These are phyloP conservation scores for Aspergillus japonicus DNA, from an alignment of 2,329 filamentous ascomycete genomes.

Conservation along the genomic window DNA sequence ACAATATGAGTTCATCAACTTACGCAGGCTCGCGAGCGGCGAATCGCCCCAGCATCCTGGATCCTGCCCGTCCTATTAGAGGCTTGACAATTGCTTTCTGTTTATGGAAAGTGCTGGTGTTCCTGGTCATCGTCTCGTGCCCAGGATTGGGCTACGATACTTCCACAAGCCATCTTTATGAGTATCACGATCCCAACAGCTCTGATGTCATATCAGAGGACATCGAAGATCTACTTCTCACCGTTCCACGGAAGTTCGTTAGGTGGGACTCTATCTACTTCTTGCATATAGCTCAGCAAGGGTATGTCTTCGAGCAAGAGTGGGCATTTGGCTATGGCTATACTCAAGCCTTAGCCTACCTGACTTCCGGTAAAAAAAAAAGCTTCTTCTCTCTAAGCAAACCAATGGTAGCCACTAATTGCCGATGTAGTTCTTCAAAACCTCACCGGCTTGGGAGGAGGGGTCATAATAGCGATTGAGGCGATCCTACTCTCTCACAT, in stretches of 20 bases:
- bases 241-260: conserved; percentile 47
- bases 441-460: conserved; percentile 22
- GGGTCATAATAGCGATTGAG: conserved; percentile 43
- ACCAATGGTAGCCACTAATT: conserved; percentile 14
- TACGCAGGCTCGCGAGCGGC: conserved; percentile 1
- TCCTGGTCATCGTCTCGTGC: conserved; percentile 49
- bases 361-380: conserved; percentile 37
- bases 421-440: conserved; percentile 23
- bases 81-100: conserved; percentile 46
- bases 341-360: conserved; percentile 43
- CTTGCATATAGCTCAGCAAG: conserved; percentile 52
- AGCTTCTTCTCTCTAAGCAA: not conserved
- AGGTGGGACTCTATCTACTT: conserved; percentile 66
- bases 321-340: conserved; percentile 65
- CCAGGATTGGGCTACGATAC: conserved; percentile 65
- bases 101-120: conserved; percentile 57
- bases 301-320: conserved; percentile 62
- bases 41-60: conserved; percentile 20
- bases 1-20: not conserved
- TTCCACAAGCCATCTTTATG: conserved; percentile 53
- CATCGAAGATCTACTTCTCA: conserved; percentile 16
- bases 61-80: conserved; percentile 31
- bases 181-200: conserved; percentile 8
- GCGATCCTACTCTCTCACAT: conserved; percentile 68
- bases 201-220: conserved; percentile 10